phyloP scores from a whole-genome alignment of 768 basidiomycete genomes.

The Kwoniella shandongensis region DNA sequence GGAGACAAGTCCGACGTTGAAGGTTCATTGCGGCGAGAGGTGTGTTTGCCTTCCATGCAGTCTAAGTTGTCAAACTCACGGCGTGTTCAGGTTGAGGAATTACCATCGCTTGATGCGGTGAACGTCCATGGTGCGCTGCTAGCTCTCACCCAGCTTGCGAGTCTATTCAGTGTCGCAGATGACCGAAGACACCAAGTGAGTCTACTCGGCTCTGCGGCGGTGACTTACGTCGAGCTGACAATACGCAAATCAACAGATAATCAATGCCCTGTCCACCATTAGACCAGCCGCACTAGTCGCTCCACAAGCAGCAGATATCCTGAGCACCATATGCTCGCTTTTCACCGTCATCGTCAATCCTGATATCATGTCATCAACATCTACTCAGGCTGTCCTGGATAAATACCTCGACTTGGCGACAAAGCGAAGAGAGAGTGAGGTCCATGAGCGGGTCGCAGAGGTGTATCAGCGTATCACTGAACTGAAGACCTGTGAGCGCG shows the following conservation, averaged over 20 bases:
- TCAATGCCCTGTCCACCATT: constrained; percentile 61
- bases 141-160: constrained; percentile 70
- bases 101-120: constrained; percentile 66
- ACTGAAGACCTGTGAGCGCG: constrained; percentile 64
- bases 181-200: constrained; percentile 59
- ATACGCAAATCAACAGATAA: constrained; percentile 60
- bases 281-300: constrained; percentile 65
- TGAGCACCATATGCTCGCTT: constrained; percentile 69
- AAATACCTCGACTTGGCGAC: constrained; percentile 64
- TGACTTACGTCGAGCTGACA: not conserved
- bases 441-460: constrained; percentile 74
- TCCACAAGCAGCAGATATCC: constrained; percentile 69
- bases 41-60: constrained; percentile 15
- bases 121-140: constrained; percentile 82
- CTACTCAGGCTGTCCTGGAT: constrained; percentile 55
- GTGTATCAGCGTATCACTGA: constrained; percentile 71
- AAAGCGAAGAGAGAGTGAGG: constrained; percentile 63
- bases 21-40: constrained; percentile 36
- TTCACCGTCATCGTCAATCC: constrained; percentile 65
- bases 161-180: constrained; percentile 54
- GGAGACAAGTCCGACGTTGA: constrained; percentile 27
- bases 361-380: constrained; percentile 55
- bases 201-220: no score
- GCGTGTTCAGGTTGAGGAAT: constrained; percentile 38
- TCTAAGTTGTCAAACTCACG: not conserved